Evolutionary conservation across 129 eudicot species (phyloP), one percentile per base, ranked within the genome.

Genomic region (Calendula officinalis): DNA sequence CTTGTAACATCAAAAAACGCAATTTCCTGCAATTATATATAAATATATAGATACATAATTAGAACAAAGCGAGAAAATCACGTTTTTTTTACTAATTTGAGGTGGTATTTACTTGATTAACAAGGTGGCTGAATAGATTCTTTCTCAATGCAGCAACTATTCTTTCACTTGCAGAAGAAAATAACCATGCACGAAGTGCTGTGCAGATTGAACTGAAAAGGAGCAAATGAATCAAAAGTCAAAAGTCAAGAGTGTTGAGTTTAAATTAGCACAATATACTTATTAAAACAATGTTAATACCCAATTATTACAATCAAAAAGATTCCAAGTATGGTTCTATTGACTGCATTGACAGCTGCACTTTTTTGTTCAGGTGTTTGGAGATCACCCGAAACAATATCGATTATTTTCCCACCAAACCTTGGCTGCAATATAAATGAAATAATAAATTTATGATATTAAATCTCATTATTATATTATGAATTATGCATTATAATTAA

Each of bases 91-190:
- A 39, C 33, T 8, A 43, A 42, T 7, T 16, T 4, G 16, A 48
- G 36, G 41, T 56, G n/a, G 49, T 39, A 4, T 70, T 64, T 76
- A 91, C 97, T 69, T 87, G 98, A 55, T 83, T 67, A 44, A 87
- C 39, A 22, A 91, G 88, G 60, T 91, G 98, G 50, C 83, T 69
- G 75, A 87, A 87, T 45, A 91, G 72, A 39, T 81, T 71, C 76
- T 84, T 91, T 68, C 96, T 78, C 68, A 91, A 72, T 2, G 94
- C 72, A 60, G 90, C 96, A 68, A 91, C 98, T 53, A 87, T 90
- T 76, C 90, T 91, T 78, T 87, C 98, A 67, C 96, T 91, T 38
- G 98, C 94, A 51, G 94, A 82, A 71, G 82, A 75, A 77, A 91
- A 91, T 69, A 91, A 63, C 98, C 98, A 91, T 17, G 91, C 84